Conservation (phyloP, 2,329 filamentous ascomycete genomes). For the Blumeria graminis region DNA sequence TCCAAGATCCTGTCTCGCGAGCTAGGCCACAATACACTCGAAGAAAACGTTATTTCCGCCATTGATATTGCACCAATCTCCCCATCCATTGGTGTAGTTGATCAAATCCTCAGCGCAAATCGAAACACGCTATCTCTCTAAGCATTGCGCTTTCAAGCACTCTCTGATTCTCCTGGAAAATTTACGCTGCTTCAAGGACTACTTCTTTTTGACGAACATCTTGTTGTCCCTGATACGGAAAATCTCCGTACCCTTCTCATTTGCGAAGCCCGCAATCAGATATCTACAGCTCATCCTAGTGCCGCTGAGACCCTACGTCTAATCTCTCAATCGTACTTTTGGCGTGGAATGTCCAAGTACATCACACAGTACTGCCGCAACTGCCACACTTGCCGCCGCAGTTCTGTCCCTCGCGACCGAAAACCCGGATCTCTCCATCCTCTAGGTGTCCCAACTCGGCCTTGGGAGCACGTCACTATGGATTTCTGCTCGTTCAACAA, state of each 20-base stretch:
- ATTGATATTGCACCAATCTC: no score
- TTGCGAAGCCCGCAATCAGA: neutral
- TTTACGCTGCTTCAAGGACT: neutral
- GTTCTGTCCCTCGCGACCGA: neutral
- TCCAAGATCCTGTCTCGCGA: neutral
- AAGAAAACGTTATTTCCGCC: no score
- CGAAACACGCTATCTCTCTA: neutral
- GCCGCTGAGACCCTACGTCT: neutral
- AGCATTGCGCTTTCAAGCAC: neutral
- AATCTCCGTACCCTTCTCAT: neutral
- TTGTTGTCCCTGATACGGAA: neutral
- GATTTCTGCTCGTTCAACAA: neutral
- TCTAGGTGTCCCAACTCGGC: neutral
- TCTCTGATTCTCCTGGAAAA: neutral
- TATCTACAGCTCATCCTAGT: neutral
- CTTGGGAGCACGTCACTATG: conserved; percentile 3
- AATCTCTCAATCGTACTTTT: neutral
- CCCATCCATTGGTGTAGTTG: neutral
- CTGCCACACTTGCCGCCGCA: neutral
- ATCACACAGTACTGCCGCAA: neutral
- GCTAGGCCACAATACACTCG: neutral
- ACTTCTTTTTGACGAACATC: neutral
- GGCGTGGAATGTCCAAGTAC: neutral
- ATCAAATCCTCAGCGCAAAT: neutral
- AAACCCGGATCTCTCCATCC: conserved; percentile 3